Evolutionary conservation across 2,329 filamentous ascomycete species (phyloP).

Genomic region (Cryphonectria nitschkei): DNA sequence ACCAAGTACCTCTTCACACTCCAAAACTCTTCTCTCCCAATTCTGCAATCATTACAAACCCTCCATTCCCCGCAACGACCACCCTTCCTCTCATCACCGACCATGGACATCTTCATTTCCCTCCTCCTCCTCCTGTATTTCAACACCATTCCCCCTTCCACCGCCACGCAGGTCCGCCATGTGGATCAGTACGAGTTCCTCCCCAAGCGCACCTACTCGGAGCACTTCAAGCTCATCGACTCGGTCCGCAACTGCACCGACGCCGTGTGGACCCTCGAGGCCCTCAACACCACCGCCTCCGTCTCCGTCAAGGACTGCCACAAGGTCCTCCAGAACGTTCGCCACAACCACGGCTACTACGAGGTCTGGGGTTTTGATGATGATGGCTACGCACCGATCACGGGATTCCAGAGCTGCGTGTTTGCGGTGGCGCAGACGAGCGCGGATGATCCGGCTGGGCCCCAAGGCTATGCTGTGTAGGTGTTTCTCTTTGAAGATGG

Average conservation of each 20-base stretch:
- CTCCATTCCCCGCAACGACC: neutral
- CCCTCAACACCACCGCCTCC: neutral
- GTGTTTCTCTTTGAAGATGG: neutral
- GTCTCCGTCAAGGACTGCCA: constrained; percentile 13
- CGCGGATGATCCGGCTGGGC: too few relatives aligned
- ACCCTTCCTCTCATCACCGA: neutral
- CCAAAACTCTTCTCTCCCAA: neutral
- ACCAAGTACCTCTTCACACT: too few relatives aligned
- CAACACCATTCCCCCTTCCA: neutral
- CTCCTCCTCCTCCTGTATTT: neutral
- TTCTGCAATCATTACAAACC: neutral
- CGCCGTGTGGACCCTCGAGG: neutral
- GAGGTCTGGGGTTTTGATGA: constrained; percentile 23
- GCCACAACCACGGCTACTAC: constrained; percentile 24
- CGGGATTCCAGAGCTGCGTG: constrained; percentile 22
- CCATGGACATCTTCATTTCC: neutral
- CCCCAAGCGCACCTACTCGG: constrained; percentile 19
- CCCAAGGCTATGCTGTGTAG: constrained; percentile 21
- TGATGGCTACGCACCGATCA: constrained; percentile 15
- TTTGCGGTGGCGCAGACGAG: constrained; percentile 5
- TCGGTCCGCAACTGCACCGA: constrained; percentile 22
- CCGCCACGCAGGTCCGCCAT: neutral
- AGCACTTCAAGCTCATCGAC: constrained; percentile 14
- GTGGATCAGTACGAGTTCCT: neutral
- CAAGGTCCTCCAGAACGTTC: constrained; percentile 7